These are phyloP conservation scores for Polysphondylium violaceum DNA, from an alignment of 78 protist genomes.

Conservation along the genomic window DNA sequence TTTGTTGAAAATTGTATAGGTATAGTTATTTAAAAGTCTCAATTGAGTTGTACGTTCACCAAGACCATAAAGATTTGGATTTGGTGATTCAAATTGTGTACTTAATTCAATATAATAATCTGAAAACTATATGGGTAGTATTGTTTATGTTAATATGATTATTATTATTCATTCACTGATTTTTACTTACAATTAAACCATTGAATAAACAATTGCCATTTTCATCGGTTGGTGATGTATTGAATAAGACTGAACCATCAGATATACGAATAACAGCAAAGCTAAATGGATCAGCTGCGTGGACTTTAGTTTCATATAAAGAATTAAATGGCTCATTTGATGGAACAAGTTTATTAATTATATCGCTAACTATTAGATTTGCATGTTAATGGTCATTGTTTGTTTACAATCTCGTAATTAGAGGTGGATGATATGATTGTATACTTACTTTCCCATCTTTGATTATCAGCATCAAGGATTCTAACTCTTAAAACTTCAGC, in stretches of 20 bases:
- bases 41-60: slow-evolving; percentile 84
- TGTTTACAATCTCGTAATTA: neutral
- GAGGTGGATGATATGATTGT: neutral
- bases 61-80: slow-evolving; percentile 81
- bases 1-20: slow-evolving; percentile 64
- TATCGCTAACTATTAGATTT: neutral
- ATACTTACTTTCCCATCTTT: slow-evolving; percentile 66
- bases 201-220: slow-evolving; percentile 49
- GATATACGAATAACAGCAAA: slow-evolving; percentile 28
- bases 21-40: slow-evolving; percentile 34
- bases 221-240: slow-evolving; percentile 31
- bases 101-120: slow-evolving; percentile 75
- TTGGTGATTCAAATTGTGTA: slow-evolving; percentile 11
- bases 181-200: slow-evolving; percentile 61
- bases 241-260: slow-evolving; percentile 40
- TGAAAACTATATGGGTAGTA: slow-evolving; percentile 32
- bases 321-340: neutral
- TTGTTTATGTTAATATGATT: neutral
- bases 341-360: neutral
- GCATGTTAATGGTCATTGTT: neutral
- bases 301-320: neutral
- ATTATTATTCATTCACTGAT: neutral
- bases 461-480: slow-evolving; percentile 65
- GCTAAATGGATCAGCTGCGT: slow-evolving; percentile 29
- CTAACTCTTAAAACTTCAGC: slow-evolving; percentile 48